Evolutionary conservation across 129 eudicot species (phyloP).

Genomic region (Dittrichia graveolens): DNA sequence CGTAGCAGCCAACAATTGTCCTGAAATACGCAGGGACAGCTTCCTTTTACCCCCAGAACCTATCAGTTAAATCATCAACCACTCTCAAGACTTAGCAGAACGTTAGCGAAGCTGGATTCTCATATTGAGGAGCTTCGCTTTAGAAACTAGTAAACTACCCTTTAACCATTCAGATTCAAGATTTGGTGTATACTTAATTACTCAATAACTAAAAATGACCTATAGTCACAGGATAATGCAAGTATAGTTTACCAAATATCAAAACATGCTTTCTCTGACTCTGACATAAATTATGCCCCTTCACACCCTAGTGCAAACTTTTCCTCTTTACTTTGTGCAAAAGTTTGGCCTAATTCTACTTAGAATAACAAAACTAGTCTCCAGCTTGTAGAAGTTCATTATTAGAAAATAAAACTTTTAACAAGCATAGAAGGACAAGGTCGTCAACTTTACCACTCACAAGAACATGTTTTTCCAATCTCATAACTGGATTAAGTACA

Average conservation of each 20-base stretch:
- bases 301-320: neutral
- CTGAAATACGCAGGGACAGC: neutral
- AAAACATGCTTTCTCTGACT: slow-evolving; percentile 1
- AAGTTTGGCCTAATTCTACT: neutral
- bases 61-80: slow-evolving; percentile 4
- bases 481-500: neutral
- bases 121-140: neutral
- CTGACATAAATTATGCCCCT: neutral
- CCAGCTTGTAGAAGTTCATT: slow-evolving; percentile 1
- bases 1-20: neutral
- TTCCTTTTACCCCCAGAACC: neutral
- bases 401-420: neutral
- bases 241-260: slow-evolving; percentile 9
- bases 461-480: neutral
- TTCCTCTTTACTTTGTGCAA: neutral
- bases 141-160: slow-evolving; percentile 4
- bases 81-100: neutral
- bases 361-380: neutral
- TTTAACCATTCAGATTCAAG: slow-evolving; percentile 4
- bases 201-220: neutral
- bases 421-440: neutral
- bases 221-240: slow-evolving; percentile 2
- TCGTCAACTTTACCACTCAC: slow-evolving; percentile 18
- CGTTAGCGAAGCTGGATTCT: neutral
- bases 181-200: neutral